These are phyloP conservation scores for Tricholomella constricta DNA, from an alignment of 768 basidiomycete genomes.

Conservation along the genomic window DNA sequence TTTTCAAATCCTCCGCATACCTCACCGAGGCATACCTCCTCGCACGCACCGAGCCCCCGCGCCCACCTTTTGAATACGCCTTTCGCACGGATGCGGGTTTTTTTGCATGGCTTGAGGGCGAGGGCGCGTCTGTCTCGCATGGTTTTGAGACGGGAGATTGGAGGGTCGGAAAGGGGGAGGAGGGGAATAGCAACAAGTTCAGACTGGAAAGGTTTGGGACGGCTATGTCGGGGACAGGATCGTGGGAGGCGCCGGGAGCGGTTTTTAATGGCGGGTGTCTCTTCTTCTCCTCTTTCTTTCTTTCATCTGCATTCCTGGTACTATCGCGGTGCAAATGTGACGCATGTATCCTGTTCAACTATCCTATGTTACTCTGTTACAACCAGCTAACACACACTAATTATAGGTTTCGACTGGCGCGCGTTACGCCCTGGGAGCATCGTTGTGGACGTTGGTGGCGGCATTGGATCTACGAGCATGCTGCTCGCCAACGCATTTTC, in stretches of 20 bases:
- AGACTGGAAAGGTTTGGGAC: constrained; percentile 71
- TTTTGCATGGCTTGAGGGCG: constrained; percentile 76
- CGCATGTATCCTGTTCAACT: constrained; percentile 12
- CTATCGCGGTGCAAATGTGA: background rate
- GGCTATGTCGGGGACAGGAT: constrained; percentile 73
- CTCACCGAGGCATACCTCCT: constrained; percentile 68
- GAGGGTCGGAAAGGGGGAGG: background rate
- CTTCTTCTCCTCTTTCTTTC: background rate
- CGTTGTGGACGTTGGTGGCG: constrained; percentile 71
- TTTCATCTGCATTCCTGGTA: background rate
- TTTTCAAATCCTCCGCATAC: constrained; percentile 75
- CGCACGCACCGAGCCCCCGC: constrained; percentile 46
- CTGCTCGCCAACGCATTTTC: constrained; percentile 39
- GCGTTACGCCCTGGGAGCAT: constrained; percentile 49
- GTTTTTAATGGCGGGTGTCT: constrained; percentile 50
- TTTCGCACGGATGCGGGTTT: constrained; percentile 54
- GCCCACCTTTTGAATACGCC: constrained; percentile 73
- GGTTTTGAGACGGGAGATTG: background rate
- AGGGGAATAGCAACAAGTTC: constrained; percentile 44
- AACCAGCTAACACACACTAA: too few relatives aligned
- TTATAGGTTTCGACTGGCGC: constrained; percentile 60
- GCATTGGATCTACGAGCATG: constrained; percentile 55
- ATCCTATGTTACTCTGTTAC: too few relatives aligned
- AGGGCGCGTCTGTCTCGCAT: background rate
- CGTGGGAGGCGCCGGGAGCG: constrained; percentile 69